phyloP scores from a whole-genome alignment of 176 grass and related monocot genomes.

The Aegilops tauschii region DNA sequence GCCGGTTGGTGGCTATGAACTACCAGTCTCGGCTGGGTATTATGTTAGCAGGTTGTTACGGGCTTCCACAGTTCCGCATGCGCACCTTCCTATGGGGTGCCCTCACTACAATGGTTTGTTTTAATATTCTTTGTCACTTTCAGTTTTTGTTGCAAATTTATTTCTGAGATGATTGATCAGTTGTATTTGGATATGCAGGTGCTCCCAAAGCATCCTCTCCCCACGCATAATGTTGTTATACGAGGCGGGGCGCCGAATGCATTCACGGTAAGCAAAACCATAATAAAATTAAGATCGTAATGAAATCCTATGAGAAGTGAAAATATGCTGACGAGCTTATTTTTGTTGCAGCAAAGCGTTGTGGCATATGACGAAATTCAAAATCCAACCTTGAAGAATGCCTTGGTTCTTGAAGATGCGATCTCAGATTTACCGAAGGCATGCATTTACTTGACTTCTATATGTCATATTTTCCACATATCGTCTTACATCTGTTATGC shows the following conservation, averaged over 20 bases:
- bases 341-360: conserved; percentile 51
- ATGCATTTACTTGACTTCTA: neutral
- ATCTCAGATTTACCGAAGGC: conserved; percentile 79
- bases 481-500: neutral
- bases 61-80: conserved; percentile 76
- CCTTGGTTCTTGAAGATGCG: conserved; percentile 63
- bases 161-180: neutral
- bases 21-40: conserved; percentile 82
- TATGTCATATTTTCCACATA: neutral
- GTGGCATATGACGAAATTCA: conserved; percentile 77
- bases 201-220: conserved; percentile 72
- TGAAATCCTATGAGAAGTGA: neutral
- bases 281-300: neutral
- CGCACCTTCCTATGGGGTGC: conserved; percentile 77
- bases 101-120: conserved; percentile 65
- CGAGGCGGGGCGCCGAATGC: conserved; percentile 55
- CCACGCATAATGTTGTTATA: conserved; percentile 69
- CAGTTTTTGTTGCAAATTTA: neutral
- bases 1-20: conserved; percentile 70
- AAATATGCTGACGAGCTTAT: neutral
- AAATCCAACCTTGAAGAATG: conserved; percentile 37
- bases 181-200: conserved; percentile 36
- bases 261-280: conserved; percentile 43
- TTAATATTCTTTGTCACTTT: neutral
- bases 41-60: conserved; percentile 81